phyloP scores from a whole-genome alignment of 257 asterid genomes.

The Plantago major region DNA sequence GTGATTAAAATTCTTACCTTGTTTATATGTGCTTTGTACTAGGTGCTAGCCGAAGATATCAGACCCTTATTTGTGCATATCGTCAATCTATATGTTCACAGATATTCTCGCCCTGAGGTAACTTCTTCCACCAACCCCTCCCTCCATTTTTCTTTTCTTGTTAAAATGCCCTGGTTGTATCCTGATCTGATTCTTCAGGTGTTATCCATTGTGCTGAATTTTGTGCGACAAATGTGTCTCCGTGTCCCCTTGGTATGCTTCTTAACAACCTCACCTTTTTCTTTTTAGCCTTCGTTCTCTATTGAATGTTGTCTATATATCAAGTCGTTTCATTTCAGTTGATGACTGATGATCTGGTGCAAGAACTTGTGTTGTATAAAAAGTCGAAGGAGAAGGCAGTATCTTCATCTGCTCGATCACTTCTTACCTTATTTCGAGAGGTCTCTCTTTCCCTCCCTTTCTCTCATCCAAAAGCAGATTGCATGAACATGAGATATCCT shows the following conservation, averaged over 20 bases:
- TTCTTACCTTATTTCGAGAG: constrained; percentile 79
- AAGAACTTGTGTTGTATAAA: constrained; percentile 84
- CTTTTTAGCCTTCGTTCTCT: constrained; percentile 1
- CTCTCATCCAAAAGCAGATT: background rate
- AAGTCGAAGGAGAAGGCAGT: constrained; percentile 81
- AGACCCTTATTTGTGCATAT: no score
- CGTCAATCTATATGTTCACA: no score
- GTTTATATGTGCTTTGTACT: no score
- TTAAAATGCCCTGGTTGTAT: no score
- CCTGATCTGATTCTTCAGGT: no score
- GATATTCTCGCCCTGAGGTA: no score
- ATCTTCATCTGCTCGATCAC: constrained; percentile 85
- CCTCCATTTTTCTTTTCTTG: no score
- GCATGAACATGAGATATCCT: background rate
- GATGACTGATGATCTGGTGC: constrained; percentile 94
- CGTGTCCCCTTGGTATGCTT: constrained; percentile 86
- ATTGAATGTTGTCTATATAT: constrained; percentile 1
- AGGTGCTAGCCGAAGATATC: no score
- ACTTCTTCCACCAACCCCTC: no score
- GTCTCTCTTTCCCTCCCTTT: constrained; percentile 20
- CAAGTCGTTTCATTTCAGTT: constrained; percentile 43
- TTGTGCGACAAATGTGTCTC: constrained; percentile 80
- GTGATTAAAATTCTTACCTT: no score
- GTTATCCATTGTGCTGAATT: constrained; percentile 83
- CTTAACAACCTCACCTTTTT: constrained; percentile 11